Conservation (phyloP, 352 stramenopile species). For the Pythium aristosporum region DNA sequence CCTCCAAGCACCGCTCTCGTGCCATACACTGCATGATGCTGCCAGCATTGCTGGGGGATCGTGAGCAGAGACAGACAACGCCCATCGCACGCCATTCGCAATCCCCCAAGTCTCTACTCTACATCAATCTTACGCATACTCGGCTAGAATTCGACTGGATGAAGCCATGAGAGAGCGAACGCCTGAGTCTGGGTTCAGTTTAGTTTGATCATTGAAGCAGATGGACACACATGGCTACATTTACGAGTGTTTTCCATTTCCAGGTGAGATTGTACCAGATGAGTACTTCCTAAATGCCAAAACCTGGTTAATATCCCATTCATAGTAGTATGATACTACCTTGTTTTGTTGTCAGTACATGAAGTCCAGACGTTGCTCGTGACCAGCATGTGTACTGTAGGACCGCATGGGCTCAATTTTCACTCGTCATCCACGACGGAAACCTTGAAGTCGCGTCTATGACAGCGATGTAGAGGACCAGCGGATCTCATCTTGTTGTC, state of each 20-base stretch:
- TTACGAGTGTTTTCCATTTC: not conserved
- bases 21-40: no score
- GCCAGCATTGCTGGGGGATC: no score
- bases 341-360: not conserved
- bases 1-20: no score
- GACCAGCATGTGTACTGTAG: conserved; percentile 3
- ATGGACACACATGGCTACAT: conserved; percentile 6
- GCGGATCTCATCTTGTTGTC: not conserved
- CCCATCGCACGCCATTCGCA: conserved; percentile 9
- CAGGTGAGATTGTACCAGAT: not conserved
- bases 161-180: not conserved
- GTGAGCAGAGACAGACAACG: not conserved
- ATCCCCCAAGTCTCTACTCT: conserved; percentile 1
- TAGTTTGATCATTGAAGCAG: conserved; percentile 4
- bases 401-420: conserved; percentile 8
- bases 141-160: not conserved
- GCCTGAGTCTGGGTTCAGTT: not conserved
- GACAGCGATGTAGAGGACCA: not conserved
- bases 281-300: no score
- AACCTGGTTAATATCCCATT: no score
- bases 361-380: not conserved
- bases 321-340: not conserved
- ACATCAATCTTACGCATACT: not conserved
- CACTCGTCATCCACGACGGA: not conserved
- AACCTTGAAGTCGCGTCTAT: conserved; percentile 3